A percentile compares a stretch with the other conserved stretches of the same genome.
These are phyloP conservation scores for Tilletia caries DNA, from an alignment of 1,284 basidiomycete species.

Conservation along the genomic window DNA sequence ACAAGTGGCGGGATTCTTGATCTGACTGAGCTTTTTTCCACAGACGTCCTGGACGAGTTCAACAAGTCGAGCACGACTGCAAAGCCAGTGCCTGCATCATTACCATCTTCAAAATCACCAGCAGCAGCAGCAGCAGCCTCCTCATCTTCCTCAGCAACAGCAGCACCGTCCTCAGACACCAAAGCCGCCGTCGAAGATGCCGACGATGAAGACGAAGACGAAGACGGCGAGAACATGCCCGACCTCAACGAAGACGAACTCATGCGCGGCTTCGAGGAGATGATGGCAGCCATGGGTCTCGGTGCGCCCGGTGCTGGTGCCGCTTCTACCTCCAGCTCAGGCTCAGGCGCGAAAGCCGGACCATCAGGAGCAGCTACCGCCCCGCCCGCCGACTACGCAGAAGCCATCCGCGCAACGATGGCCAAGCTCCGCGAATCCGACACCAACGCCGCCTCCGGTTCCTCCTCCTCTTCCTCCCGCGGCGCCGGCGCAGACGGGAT, in stretches of 20 bases:
- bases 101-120: slow-evolving; percentile 41
- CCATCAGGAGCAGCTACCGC: slow-evolving; percentile 13
- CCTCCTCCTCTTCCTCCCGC: slow-evolving; percentile 11
- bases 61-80: slow-evolving; percentile 29
- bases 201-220: slow-evolving; percentile 53
- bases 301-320: slow-evolving; percentile 14
- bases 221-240: slow-evolving; percentile 47
- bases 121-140: slow-evolving; percentile 34
- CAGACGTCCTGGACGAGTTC: slow-evolving; percentile 63
- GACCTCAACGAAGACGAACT: slow-evolving; percentile 46
- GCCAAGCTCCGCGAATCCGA: slow-evolving; percentile 74
- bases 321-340: slow-evolving; percentile 20
- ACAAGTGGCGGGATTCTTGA: not conserved
- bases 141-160: not conserved
- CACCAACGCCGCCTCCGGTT: slow-evolving; percentile 39
- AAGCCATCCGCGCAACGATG: slow-evolving; percentile 74
- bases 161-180: slow-evolving; percentile 5
- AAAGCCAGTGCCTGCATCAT: slow-evolving; percentile 41
- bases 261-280: slow-evolving; percentile 50
- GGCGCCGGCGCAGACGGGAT: slow-evolving; percentile 54
- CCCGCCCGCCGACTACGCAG: slow-evolving; percentile 65
- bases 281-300: slow-evolving; percentile 44
- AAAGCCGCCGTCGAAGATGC: slow-evolving; percentile 12
- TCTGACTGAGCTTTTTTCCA: not conserved
- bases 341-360: slow-evolving; percentile 18